Conservation (phyloP, 129 eudicot genomes). For the Chrysanthemum seticuspe region DNA sequence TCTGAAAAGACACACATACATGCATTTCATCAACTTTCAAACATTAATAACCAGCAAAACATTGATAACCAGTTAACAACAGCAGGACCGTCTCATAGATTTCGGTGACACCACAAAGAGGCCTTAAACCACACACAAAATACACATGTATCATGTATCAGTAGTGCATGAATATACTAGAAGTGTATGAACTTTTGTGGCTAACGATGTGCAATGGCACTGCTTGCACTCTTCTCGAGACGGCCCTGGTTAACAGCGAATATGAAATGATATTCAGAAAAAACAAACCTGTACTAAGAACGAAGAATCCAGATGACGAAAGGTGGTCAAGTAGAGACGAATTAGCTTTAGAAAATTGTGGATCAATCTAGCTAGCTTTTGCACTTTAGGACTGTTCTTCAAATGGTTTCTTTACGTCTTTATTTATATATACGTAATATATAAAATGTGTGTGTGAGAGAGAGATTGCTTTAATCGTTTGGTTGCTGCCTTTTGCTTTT, state of each 20-base stretch:
- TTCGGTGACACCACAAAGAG: no score
- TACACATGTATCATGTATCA: no score
- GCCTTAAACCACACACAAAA: no score
- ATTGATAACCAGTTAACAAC: no score
- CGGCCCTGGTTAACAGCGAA: no score
- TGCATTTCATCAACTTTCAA: constrained; percentile 19
- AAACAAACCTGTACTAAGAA: constrained; percentile 22
- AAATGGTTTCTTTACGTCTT: constrained; percentile 17
- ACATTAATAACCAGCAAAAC: no score
- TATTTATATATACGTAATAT: neutral
- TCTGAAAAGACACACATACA: neutral
- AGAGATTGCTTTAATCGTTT: constrained; percentile 34
- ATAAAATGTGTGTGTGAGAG: constrained; percentile 16
- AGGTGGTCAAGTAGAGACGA: constrained; percentile 22
- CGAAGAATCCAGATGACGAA: constrained; percentile 24
- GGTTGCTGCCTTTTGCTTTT: constrained; percentile 27
- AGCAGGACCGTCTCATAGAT: no score
- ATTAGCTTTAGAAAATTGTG: constrained; percentile 11
- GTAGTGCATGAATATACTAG: no score
- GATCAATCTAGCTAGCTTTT: neutral
- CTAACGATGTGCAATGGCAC: no score
- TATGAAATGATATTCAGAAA: no score
- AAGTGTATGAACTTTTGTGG: no score
- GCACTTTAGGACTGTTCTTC: constrained; percentile 16
- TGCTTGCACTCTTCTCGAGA: no score